phyloP scores from a whole-genome alignment of 306 rosid genomes.

The Cercis canadensis region DNA sequence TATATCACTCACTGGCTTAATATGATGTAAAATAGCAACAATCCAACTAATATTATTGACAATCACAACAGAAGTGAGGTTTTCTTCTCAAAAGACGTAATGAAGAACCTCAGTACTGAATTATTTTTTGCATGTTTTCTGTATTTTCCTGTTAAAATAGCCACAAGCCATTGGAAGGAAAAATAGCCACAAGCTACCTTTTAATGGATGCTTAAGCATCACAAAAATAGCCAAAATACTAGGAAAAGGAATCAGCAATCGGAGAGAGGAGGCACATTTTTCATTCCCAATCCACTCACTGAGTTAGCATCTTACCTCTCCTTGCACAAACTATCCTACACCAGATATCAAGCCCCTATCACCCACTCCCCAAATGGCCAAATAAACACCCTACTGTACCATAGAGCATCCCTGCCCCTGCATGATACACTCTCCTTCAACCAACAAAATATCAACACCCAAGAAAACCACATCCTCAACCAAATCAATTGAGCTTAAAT shows the following conservation, averaged over 20 bases:
- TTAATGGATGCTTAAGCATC: not conserved
- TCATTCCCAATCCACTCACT: too few species aligned
- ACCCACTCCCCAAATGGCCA: not conserved
- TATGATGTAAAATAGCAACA: not conserved
- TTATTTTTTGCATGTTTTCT: not conserved
- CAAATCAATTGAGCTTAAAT: not conserved
- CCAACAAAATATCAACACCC: not conserved
- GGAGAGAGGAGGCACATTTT: not conserved
- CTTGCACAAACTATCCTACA: not conserved
- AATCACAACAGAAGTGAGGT: not conserved
- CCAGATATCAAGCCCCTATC: not conserved
- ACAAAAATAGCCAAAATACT: not conserved
- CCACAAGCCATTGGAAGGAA: not conserved
- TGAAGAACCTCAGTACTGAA: not conserved
- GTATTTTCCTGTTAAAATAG: not conserved
- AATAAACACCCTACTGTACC: not conserved
- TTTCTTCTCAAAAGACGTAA: not conserved
- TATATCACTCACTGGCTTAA: not conserved
- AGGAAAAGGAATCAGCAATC: not conserved
- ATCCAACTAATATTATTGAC: not conserved
- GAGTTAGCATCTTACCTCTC: not conserved
- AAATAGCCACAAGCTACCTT: not conserved
- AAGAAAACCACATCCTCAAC: conserved; percentile 7
- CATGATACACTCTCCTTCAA: not conserved
- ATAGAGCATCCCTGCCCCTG: not conserved